Conservation (phyloP, 805 yeast species). For the Metschnikowia koreensis region DNA sequence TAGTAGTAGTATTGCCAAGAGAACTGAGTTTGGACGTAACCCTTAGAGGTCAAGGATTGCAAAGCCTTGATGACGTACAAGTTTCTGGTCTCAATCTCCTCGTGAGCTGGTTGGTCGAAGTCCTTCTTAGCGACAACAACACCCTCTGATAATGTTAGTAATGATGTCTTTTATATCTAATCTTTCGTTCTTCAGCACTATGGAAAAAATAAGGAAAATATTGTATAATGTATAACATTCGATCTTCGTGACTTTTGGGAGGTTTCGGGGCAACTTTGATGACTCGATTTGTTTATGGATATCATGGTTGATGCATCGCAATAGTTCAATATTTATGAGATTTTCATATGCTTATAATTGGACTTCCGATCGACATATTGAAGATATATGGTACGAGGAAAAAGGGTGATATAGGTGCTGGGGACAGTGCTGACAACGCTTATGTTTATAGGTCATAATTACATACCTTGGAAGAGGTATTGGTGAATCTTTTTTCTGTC, state of each 20-base stretch:
- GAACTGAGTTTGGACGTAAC: conserved; percentile 99
- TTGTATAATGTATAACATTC: no score
- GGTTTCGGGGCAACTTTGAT: no score
- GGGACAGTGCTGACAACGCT: neutral
- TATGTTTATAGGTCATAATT: conserved; percentile 4
- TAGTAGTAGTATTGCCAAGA: conserved; percentile 99
- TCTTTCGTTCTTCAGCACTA: neutral
- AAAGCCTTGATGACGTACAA: conserved; percentile 97
- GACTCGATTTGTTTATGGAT: no score
- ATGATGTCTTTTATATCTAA: neutral
- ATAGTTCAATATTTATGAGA: neutral
- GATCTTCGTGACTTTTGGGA: no score
- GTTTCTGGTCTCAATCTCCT: conserved; percentile 97
- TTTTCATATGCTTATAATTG: neutral
- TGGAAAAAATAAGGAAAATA: no score
- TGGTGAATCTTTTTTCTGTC: conserved; percentile 99
- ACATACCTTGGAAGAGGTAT: conserved; percentile 97
- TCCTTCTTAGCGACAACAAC: conserved; percentile 99
- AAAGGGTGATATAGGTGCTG: neutral
- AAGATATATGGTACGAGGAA: neutral
- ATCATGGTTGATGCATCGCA: no score
- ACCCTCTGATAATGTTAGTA: conserved; percentile 68
- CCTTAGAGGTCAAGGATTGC: conserved; percentile 98
- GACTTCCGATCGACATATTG: neutral
- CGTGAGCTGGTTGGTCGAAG: conserved; percentile 96